Percentiles rank a stretch among this genome's conserved stretches.
Conservation (phyloP, 1,139 yeast species). For the Yamadazyma pseudoaaseri region DNA sequence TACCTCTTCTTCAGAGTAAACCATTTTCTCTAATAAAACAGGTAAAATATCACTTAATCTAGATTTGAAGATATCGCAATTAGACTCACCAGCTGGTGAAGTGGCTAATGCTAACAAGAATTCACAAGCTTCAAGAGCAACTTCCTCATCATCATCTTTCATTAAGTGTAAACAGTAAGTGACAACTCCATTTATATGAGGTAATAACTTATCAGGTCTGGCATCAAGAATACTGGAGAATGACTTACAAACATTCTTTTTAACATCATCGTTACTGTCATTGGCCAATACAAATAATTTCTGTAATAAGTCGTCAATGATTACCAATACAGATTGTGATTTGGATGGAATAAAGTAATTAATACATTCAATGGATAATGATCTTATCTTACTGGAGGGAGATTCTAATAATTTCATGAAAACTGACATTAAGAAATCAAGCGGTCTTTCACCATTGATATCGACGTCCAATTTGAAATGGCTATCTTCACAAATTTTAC, state of each 20-base stretch:
- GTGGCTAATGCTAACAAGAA: slow-evolving; percentile 78
- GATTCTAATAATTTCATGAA: slow-evolving; percentile 46
- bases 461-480: slow-evolving; percentile 56
- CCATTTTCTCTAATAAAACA: slow-evolving; percentile 77
- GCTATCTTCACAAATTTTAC: slow-evolving; percentile 88
- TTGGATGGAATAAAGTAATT: slow-evolving; percentile 73
- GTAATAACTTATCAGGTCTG: slow-evolving; percentile 76
- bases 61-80: slow-evolving; percentile 50
- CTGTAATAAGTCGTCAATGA: slow-evolving; percentile 63
- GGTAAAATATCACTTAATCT: slow-evolving; percentile 69
- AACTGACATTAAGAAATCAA: slow-evolving; percentile 64
- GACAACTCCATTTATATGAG: slow-evolving; percentile 82
- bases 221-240: slow-evolving; percentile 73
- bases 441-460: slow-evolving; percentile 65
- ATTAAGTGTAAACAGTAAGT: slow-evolving; percentile 82
- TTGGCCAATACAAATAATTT: slow-evolving; percentile 64
- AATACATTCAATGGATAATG: slow-evolving; percentile 68
- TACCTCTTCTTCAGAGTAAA: slow-evolving; percentile 80
- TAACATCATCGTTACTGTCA: slow-evolving; percentile 58
- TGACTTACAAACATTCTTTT: slow-evolving; percentile 75
- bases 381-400: slow-evolving; percentile 49
- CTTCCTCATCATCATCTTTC: slow-evolving; percentile 61
- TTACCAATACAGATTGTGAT: slow-evolving; percentile 61
- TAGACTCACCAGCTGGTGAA: slow-evolving; percentile 43
- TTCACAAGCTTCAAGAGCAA: slow-evolving; percentile 91